Evolutionary conservation across 2,329 filamentous ascomycete genomes (phyloP).

Genomic region (Neonectria punicea): DNA sequence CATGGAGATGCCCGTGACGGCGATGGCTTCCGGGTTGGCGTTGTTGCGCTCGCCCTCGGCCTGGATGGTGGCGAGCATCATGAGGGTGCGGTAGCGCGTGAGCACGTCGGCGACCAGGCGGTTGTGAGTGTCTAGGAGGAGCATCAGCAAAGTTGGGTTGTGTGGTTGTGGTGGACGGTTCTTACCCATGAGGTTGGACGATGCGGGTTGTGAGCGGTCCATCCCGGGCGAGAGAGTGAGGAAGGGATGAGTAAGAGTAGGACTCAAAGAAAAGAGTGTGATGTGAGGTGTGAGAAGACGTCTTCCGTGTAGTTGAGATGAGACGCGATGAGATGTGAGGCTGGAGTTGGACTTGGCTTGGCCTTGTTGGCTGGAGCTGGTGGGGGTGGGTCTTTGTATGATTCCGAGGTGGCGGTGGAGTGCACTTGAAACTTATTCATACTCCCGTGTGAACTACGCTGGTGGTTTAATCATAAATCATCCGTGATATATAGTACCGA

Average conservation of each 20-base stretch:
- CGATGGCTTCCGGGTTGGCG: conserved; percentile 54
- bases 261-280: neutral
- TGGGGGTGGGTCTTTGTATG: conserved; percentile 33
- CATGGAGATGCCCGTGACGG: conserved; percentile 56
- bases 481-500: too few species aligned
- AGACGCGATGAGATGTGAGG: conserved; percentile 20
- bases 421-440: neutral
- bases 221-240: conserved; percentile 30
- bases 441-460: neutral
- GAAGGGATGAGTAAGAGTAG: neutral
- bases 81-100: conserved; percentile 55
- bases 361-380: conserved; percentile 22
- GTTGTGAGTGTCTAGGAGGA: conserved; percentile 54
- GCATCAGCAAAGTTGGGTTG: neutral
- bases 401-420: conserved; percentile 32
- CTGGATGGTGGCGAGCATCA: conserved; percentile 56
- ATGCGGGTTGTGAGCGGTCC: conserved; percentile 47
- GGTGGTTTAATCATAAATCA: too few species aligned
- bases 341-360: conserved; percentile 24
- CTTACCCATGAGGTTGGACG: conserved; percentile 52
- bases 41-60: conserved; percentile 52
- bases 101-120: conserved; percentile 58
- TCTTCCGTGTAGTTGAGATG: conserved; percentile 2
- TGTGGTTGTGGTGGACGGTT: neutral
- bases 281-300: conserved; percentile 1